Percentiles rank a stretch among this genome's conserved stretches.
phyloP scores from a whole-genome alignment of 495 filamentous ascomycete genomes.

The Daldinia loculata region DNA sequence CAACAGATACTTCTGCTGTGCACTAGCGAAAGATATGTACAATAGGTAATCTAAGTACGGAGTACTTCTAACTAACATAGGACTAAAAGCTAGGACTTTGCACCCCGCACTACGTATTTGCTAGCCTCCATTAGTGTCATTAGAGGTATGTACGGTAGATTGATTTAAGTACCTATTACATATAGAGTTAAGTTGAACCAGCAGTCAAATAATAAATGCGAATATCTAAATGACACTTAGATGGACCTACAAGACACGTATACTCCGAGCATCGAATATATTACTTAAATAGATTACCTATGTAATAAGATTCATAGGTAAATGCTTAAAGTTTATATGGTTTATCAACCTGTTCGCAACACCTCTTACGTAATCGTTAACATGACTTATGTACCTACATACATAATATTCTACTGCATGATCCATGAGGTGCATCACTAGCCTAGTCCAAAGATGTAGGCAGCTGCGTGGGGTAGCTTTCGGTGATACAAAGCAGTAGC shows the following conservation, averaged over 20 bases:
- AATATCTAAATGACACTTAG: no score
- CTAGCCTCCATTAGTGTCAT: not conserved
- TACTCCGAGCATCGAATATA: not conserved
- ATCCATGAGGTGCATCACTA: not conserved
- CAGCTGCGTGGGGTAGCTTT: constrained; percentile 1
- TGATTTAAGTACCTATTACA: not conserved
- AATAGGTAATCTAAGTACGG: not conserved
- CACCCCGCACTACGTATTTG: not conserved
- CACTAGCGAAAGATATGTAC: not conserved
- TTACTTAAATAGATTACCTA: no score
- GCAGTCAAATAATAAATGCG: not conserved
- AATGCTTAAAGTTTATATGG: not conserved
- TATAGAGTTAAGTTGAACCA: not conserved
- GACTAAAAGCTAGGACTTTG: not conserved
- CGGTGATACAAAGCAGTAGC: constrained; percentile 4
- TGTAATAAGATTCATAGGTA: not conserved
- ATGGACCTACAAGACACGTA: not conserved
- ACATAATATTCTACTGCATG: not conserved
- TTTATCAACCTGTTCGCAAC: not conserved
- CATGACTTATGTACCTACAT: no score
- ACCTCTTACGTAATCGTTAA: not conserved
- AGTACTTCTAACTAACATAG: no score
- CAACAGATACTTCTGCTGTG: not conserved
- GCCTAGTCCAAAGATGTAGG: not conserved
- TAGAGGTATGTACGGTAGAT: no score